A percentile compares a stretch with the other conserved stretches of the same genome.
Conservation (phyloP, 2,329 filamentous ascomycete species). For the Xylaria sp. region DNA sequence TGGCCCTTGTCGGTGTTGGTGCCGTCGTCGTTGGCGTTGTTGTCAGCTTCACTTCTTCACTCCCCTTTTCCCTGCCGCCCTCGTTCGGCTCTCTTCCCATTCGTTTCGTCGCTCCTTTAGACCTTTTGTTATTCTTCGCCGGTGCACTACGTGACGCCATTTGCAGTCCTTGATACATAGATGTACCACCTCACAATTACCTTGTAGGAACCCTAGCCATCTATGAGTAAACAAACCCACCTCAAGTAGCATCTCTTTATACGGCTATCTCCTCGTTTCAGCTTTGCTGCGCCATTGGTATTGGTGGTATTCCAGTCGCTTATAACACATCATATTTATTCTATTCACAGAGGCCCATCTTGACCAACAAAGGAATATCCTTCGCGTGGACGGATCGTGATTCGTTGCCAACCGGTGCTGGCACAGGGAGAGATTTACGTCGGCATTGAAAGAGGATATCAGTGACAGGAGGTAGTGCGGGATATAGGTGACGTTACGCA, state of each 20-base stretch:
- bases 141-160: constrained; percentile 22
- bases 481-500: constrained; percentile 28
- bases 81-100: constrained; percentile 6
- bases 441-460: constrained; percentile 2
- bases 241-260: constrained; percentile 14
- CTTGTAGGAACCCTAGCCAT: constrained; percentile 20
- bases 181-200: constrained; percentile 17
- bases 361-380: constrained; percentile 12
- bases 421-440: constrained; percentile 19
- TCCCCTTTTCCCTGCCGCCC: not conserved
- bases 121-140: constrained; percentile 18
- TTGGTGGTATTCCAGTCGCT: constrained; percentile 1
- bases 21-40: constrained; percentile 21
- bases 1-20: constrained; percentile 13
- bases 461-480: constrained; percentile 16
- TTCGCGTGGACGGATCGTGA: constrained; percentile 4
- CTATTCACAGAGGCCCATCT: not conserved
- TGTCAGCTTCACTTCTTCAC: constrained; percentile 26
- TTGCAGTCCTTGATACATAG: constrained; percentile 29
- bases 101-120: constrained; percentile 34
- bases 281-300: constrained; percentile 9
- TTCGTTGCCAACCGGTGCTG: constrained; percentile 14
- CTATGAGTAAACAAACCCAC: constrained; percentile 19
- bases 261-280: not conserved
- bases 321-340: not conserved